Evolutionary conservation across 2,329 filamentous ascomycete genomes (phyloP), one percentile per base, ranked within the genome.

Genomic region (Sporothrix mexicana): DNA sequence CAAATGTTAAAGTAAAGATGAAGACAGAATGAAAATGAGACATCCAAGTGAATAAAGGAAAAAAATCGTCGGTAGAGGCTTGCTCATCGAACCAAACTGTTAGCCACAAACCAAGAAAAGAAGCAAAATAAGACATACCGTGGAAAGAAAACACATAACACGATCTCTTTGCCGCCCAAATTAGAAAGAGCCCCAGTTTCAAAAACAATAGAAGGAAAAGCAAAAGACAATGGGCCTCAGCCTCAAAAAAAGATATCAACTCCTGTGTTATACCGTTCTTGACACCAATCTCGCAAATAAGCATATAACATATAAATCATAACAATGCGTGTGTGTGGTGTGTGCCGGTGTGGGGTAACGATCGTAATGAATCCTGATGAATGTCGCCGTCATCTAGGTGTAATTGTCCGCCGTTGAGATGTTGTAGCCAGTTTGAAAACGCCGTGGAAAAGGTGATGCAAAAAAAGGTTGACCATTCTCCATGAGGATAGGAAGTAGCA

Each of bases 321-420:
- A 70, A 70, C 67, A 59, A 53, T 30, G 61, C 17, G 36, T 23
- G 30, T 17, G 61, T 25, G 36, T 23, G 3, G 36, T 23, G 3
- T 57, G 20, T 62, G 43, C 43, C 70, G 66, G 66, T 41, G 55
- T 45, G 20, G 49, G 36, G 36, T 67, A 68, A 47, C 70, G 61
- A 72, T 47, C 36, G 70, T 72, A 45, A 36, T 59, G 59, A 12
- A 12, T 59, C 36, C 64, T 41, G 17, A 67, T 68, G 47, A 57
- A 66, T 23, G 7, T 41, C n/a, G 70, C 70, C 49, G 70, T 47
- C 45, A 67, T 57, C 70, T 30, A 71, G 59, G 49, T 70, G 41
- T 70, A 61, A 17, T 10, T 30, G 43, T 51, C 59, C 47, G 59
- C 49, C 70, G 49, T 66, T 45, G 17, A 66, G 47, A 64, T 61